Evolutionary conservation across 345 rosid species (phyloP).

Genomic region (Citrus sp.): DNA sequence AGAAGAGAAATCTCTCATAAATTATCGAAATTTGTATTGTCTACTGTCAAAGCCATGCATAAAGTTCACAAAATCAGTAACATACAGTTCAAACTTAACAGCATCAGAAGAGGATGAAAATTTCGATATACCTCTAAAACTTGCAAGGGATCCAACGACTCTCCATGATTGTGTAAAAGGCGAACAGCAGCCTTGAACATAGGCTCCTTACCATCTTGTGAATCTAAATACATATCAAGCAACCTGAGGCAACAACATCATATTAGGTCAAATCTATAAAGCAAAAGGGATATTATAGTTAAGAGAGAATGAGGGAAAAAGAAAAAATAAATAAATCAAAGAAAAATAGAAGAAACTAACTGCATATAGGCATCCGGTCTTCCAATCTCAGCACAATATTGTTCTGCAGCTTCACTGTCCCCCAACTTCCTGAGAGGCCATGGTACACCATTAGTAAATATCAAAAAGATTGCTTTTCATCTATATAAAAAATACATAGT

Average conservation of each 20-base stretch:
- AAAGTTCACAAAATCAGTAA: background rate
- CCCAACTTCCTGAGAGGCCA: slow-evolving; percentile 74
- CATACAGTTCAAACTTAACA: background rate
- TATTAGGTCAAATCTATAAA: background rate
- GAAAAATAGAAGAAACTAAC: slow-evolving; percentile 37
- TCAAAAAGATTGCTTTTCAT: background rate
- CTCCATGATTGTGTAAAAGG: slow-evolving; percentile 97
- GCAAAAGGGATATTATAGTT: background rate
- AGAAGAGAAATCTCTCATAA: background rate
- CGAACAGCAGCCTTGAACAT: slow-evolving; percentile 99
- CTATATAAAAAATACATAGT: background rate
- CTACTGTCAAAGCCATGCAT: background rate
- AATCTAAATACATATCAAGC: slow-evolving; percentile 96
- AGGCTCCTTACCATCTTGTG: slow-evolving; percentile 83
- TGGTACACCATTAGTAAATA: slow-evolving; percentile 17
- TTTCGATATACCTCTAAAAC: slow-evolving; percentile 67
- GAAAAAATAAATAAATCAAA: background rate
- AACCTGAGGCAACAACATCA: slow-evolving; percentile 47
- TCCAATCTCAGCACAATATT: slow-evolving; percentile 96
- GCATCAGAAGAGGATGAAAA: background rate
- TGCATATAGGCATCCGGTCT: slow-evolving; percentile 99
- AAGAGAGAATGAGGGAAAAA: background rate
- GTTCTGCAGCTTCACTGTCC: slow-evolving; percentile 97
- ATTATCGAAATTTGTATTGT: background rate
- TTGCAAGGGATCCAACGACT: slow-evolving; percentile 92